These are phyloP conservation scores for Athelia sp. DNA, from an alignment of 1,284 basidiomycete species.

Conservation along the genomic window DNA sequence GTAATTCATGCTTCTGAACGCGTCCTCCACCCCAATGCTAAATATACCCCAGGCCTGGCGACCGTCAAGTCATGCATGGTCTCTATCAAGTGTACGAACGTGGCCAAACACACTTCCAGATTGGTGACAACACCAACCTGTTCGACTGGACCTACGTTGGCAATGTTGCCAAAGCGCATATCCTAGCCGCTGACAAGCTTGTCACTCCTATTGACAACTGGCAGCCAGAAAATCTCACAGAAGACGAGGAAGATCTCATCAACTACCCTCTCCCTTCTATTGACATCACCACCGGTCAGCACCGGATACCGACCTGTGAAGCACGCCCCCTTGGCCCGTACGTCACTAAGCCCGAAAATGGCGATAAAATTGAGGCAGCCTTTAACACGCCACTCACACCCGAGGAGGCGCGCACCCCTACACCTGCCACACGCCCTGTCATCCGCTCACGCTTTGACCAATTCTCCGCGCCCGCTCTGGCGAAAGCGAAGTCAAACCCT, in stretches of 20 bases:
- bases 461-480: slow-evolving; percentile 52
- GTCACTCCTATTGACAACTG: slow-evolving; percentile 35
- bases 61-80: slow-evolving; percentile 83
- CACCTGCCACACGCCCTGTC: slow-evolving; percentile 48
- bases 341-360: slow-evolving; percentile 54
- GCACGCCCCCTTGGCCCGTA: slow-evolving; percentile 81
- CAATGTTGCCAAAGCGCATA: slow-evolving; percentile 93
- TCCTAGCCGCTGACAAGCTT: slow-evolving; percentile 90
- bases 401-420: slow-evolving; percentile 26
- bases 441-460: slow-evolving; percentile 76
- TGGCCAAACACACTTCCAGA: slow-evolving; percentile 88
- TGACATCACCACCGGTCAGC: slow-evolving; percentile 53
- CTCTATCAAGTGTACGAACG: slow-evolving; percentile 79
- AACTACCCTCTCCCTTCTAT: slow-evolving; percentile 60
- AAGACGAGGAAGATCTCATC: slow-evolving; percentile 41
- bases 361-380: slow-evolving; percentile 51
- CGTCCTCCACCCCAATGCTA: slow-evolving; percentile 2
- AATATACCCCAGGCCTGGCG: slow-evolving; percentile 65
- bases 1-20: slow-evolving; percentile 47
- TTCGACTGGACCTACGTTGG: slow-evolving; percentile 98
- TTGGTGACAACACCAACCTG: slow-evolving; percentile 91
- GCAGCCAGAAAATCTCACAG: slow-evolving; percentile 33
- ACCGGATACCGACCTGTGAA: slow-evolving; percentile 70
- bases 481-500: slow-evolving; percentile 43
- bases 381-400: slow-evolving; percentile 41